phyloP scores from a whole-genome alignment of 805 yeast genomes.

The Candida chauliodis region DNA sequence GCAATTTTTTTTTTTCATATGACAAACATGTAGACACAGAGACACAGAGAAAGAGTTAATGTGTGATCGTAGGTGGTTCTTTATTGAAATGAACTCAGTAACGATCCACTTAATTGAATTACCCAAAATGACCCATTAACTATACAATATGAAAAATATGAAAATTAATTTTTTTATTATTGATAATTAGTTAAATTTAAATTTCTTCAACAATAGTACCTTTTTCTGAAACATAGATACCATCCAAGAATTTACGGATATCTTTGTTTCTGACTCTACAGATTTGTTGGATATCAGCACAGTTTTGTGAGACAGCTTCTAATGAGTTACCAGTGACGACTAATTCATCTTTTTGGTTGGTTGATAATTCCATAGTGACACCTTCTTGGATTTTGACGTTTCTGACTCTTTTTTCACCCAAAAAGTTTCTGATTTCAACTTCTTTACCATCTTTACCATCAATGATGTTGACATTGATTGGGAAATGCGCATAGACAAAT shows the following conservation, averaged over 20 bases:
- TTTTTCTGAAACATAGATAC: constrained; percentile 98
- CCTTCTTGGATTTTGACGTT: constrained; percentile 82
- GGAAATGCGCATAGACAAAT: constrained; percentile 99
- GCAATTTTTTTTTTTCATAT: too few species aligned
- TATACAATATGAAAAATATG: constrained; percentile 5
- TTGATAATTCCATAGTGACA: constrained; percentile 78
- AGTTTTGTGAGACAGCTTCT: constrained; percentile 96
- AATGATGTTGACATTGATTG: constrained; percentile 93
- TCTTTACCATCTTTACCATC: constrained; percentile 66
- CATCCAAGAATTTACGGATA: constrained; percentile 99
- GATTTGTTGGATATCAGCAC: constrained; percentile 97
- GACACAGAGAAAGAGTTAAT: constrained; percentile 10
- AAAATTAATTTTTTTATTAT: constrained; percentile 8
- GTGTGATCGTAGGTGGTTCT: constrained; percentile 47
- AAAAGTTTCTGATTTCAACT: constrained; percentile 98
- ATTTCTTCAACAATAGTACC: constrained; percentile 76
- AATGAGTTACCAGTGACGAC: constrained; percentile 91
- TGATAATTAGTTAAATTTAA: constrained; percentile 14
- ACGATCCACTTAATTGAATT: constrained; percentile 10
- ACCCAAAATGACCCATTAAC: constrained; percentile 1
- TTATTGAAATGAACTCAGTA: constrained; percentile 23
- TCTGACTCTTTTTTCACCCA: constrained; percentile 99
- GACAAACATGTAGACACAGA: too few species aligned
- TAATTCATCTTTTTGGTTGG: constrained; percentile 91
- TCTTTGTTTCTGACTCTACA: constrained; percentile 99